Evolutionary conservation across 2,329 filamentous ascomycete species (phyloP), one percentile per base, ranked within the genome.

Genomic region (Xylaria sp.): DNA sequence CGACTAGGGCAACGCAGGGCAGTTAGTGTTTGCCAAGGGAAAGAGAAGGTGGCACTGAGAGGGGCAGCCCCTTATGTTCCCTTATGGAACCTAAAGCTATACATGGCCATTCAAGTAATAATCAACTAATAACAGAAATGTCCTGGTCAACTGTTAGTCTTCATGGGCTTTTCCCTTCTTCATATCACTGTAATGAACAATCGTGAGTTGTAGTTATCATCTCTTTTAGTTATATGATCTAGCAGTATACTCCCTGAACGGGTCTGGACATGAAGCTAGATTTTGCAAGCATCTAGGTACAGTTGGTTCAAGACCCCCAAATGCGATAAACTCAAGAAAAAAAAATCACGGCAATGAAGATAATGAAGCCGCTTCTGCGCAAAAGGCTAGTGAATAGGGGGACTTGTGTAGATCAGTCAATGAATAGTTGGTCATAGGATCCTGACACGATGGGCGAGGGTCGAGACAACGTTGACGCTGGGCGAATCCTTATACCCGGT

Each of bases 161-260:
- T 20, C 27, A 10, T 20, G 17, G 9, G 29, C 17, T 1, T 31
- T 7, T 7, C 3, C 22, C 20, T 45, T n/a, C 15, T 36, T 36
- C n/a, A 45, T 27, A 27, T 36, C 51, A 45, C 31, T 49, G 10
- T 6, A 44, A 36, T 49, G 10, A 51, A 50, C 17, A 25, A 15
- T n/a, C 27, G 33, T 39, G 10, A 44, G 17, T 65, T 53, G 29
- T 58, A 47, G 25, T 51, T 60, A 50, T 39, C 36, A 49, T 60
- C 36, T 68, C 49, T 64, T 60, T 50, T 61, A 22, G 22, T 65
- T 54, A 42, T 64, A 69, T 53, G 44, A 36, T 56, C 47, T 63
- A 57, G 47, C 36, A n/a, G 22, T 47, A 50, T 60, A 39, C 38
- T 44, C 49, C 54, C 38, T 63, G 20, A 45, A 60, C 22, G 38